A percentile compares a stretch with the other conserved stretches of the same genome.
These are phyloP conservation scores for Limnanthes douglasii DNA, from an alignment of 345 rosid genomes.

Conservation along the genomic window DNA sequence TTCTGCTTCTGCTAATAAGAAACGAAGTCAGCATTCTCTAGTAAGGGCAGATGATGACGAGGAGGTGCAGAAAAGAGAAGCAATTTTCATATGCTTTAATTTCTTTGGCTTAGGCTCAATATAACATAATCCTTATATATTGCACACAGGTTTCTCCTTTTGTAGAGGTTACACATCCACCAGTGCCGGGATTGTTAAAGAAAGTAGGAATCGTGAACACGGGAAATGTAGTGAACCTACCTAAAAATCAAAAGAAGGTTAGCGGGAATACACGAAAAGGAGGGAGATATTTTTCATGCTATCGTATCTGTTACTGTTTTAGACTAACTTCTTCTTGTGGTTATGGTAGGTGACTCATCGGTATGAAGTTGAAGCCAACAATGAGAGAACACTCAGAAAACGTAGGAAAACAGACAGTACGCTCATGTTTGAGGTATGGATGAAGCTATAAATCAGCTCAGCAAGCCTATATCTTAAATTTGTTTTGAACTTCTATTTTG, in stretches of 20 bases:
- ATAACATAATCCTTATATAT: neutral
- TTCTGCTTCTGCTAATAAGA: conserved; percentile 21
- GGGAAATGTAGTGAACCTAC: conserved; percentile 30
- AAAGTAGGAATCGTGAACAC: conserved; percentile 30
- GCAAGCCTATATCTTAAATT: neutral
- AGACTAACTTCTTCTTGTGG: neutral
- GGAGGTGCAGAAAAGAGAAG: conserved; percentile 20
- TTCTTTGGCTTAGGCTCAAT: conserved; percentile 4
- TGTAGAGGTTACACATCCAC: conserved; percentile 33
- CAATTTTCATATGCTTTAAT: neutral
- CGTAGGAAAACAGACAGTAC: conserved; percentile 54
- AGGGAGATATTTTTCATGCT: too few species aligned
- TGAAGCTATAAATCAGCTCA: neutral
- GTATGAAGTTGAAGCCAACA: conserved; percentile 52
- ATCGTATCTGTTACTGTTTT: too few species aligned
- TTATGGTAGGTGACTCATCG: conserved; percentile 48
- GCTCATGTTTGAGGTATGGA: conserved; percentile 62
- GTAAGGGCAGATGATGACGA: conserved; percentile 23
- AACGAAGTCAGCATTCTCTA: conserved; percentile 19
- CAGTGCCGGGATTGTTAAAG: conserved; percentile 41
- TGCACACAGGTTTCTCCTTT: conserved; percentile 36
- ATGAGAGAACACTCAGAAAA: conserved; percentile 53
- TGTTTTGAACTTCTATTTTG: conserved; percentile 1
- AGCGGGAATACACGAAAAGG: neutral
- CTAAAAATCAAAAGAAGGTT: conserved; percentile 70